Percentiles rank a stretch among this genome's conserved stretches.
These are phyloP conservation scores for Dysphania ambrosioides DNA, from an alignment of 148 eudicot species.

Conservation along the genomic window DNA sequence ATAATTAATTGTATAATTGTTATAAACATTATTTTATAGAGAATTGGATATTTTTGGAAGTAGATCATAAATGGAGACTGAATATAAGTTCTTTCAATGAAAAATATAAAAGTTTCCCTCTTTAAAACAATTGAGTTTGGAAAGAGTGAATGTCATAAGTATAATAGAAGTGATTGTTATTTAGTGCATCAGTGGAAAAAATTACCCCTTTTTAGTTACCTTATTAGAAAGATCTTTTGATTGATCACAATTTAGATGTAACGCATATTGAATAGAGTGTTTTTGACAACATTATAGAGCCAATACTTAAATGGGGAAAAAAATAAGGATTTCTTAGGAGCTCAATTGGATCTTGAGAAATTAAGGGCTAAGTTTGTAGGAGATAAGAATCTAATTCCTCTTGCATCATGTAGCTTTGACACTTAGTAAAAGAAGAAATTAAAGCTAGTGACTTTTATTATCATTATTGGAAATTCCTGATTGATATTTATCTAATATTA, in stretches of 20 bases:
- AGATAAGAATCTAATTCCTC: slow-evolving; percentile 1
- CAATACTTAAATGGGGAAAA: slow-evolving; percentile 20
- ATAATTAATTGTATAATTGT: not conserved
- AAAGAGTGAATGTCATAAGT: not conserved
- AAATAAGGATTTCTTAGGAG: slow-evolving; percentile 19
- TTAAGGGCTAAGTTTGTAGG: slow-evolving; percentile 9
- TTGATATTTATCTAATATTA: slow-evolving; percentile 29
- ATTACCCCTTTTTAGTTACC: slow-evolving; percentile 4
- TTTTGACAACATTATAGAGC: slow-evolving; percentile 15
- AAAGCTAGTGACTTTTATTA: slow-evolving; percentile 7
- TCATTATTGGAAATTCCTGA: slow-evolving; percentile 16
- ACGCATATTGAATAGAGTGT: slow-evolving; percentile 20
- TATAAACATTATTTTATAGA: not conserved
- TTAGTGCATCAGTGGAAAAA: slow-evolving; percentile 16
- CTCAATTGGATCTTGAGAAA: slow-evolving; percentile 13
- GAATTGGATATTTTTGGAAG: not conserved
- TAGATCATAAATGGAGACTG: slow-evolving; percentile 14
- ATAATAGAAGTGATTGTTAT: not conserved
- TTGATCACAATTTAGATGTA: slow-evolving; percentile 3
- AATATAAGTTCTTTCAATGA: not conserved
- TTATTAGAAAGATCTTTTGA: slow-evolving; percentile 4
- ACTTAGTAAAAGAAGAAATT: not conserved
- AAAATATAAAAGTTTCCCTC: not conserved
- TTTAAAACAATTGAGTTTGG: slow-evolving; percentile 2
- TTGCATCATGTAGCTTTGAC: slow-evolving; percentile 9